Conservation (phyloP, 768 basidiomycete genomes). For the Lactarius vividus region DNA sequence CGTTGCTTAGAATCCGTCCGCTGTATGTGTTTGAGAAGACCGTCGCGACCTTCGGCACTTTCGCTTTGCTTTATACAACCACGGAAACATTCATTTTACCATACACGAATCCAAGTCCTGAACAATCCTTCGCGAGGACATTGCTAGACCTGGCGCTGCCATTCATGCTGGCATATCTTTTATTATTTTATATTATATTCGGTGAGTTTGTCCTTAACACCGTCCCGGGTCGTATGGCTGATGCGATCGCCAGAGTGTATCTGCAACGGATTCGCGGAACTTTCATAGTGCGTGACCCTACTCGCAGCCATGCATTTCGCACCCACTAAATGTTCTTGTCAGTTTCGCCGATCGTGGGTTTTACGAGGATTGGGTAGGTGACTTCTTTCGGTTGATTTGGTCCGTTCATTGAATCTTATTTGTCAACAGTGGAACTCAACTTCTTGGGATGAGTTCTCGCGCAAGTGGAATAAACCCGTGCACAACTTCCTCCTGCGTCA, state of each 20-base stretch:
- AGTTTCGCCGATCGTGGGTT: constrained; percentile 98
- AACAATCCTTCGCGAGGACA: constrained; percentile 71
- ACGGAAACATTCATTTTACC: constrained; percentile 95
- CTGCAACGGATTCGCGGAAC: constrained; percentile 92
- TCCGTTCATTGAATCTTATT: background rate
- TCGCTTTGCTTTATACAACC: constrained; percentile 88
- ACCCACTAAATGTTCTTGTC: constrained; percentile 5
- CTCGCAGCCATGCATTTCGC: background rate
- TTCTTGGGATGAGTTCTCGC: constrained; percentile 95
- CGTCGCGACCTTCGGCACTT: constrained; percentile 92
- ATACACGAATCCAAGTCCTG: constrained; percentile 58
- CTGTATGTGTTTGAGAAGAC: constrained; percentile 69
- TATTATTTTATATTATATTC: constrained; percentile 85
- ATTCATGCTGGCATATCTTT: constrained; percentile 88
- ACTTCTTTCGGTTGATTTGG: background rate
- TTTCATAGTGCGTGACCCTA: constrained; percentile 63
- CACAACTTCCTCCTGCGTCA: constrained; percentile 91
- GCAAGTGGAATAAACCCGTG: constrained; percentile 99
- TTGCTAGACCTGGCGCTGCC: constrained; percentile 87
- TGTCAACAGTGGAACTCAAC: constrained; percentile 90
- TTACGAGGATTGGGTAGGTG: constrained; percentile 89
- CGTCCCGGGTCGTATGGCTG: background rate
- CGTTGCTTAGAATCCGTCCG: constrained; percentile 56
- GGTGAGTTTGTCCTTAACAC: constrained; percentile 42
- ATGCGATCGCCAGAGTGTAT: constrained; percentile 70